Conservation (phyloP, 1,284 basidiomycete species). For the Coniophora puteana region DNA sequence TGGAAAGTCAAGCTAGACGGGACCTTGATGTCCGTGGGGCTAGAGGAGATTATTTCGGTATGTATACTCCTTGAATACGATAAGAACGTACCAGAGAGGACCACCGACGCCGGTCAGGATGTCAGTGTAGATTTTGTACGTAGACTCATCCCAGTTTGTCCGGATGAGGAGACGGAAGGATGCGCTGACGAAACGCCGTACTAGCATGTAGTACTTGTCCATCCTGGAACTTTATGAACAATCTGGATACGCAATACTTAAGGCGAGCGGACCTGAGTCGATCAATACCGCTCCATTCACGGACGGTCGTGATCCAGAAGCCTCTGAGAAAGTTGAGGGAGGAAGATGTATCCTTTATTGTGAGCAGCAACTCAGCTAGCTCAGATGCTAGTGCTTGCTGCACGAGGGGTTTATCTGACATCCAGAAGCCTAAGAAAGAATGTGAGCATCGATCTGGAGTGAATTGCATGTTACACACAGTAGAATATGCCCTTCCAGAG, state of each 20-base stretch:
- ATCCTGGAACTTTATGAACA: constrained; percentile 50
- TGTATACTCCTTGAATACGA: not conserved
- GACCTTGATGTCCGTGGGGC: constrained; percentile 69
- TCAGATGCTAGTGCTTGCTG: constrained; percentile 91
- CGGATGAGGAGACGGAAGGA: constrained; percentile 79
- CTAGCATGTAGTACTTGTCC: constrained; percentile 97
- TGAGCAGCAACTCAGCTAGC: constrained; percentile 77
- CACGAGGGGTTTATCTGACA: constrained; percentile 97
- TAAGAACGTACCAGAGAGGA: constrained; percentile 67
- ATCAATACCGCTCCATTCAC: constrained; percentile 94
- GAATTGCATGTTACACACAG: constrained; percentile 50
- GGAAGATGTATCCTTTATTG: constrained; percentile 55
- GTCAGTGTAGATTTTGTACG: constrained; percentile 59
- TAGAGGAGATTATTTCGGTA: constrained; percentile 27
- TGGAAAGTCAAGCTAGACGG: constrained; percentile 84
- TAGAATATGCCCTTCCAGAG: constrained; percentile 99
- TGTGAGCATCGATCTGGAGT: constrained; percentile 8
- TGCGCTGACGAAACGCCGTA: constrained; percentile 84
- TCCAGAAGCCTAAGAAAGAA: constrained; percentile 82
- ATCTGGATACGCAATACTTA: constrained; percentile 5
- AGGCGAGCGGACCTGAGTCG: constrained; percentile 63
- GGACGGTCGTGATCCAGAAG: constrained; percentile 87
- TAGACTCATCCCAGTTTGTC: constrained; percentile 60
- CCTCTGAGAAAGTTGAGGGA: constrained; percentile 79
- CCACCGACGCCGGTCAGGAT: constrained; percentile 66